These are phyloP conservation scores for Mayamaea pseudoterrestris DNA, from an alignment of 108 stramenopile species.

Conservation along the genomic window DNA sequence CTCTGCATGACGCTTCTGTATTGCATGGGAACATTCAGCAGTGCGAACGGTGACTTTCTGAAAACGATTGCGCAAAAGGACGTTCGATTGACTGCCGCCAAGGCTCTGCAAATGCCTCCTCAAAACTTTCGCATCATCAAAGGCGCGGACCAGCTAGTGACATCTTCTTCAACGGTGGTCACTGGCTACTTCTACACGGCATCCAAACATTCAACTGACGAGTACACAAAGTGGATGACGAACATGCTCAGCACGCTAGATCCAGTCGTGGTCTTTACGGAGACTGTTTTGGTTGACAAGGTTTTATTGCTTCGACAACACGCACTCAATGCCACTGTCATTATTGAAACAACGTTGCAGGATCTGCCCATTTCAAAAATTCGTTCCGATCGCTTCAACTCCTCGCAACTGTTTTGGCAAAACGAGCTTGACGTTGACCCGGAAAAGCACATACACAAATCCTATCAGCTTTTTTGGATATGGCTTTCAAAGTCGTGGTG, in stretches of 20 bases:
- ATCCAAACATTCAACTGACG: constrained; percentile 28
- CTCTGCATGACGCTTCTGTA: no score
- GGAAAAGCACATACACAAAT: constrained; percentile 33
- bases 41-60: no score
- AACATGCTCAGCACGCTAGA: constrained; percentile 52
- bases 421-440: constrained; percentile 42
- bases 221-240: constrained; percentile 51
- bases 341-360: constrained; percentile 28
- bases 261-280: constrained; percentile 55
- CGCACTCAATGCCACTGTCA: constrained; percentile 28
- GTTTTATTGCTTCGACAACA: constrained; percentile 33
- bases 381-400: constrained; percentile 4
- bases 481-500: constrained; percentile 55
- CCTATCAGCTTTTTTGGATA: constrained; percentile 61
- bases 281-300: constrained; percentile 25
- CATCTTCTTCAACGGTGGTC: no score
- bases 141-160: no score
- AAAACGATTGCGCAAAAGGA: no score
- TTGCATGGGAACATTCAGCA: no score
- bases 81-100: no score
- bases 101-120: no score
- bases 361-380: constrained; percentile 28
- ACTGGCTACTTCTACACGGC: constrained; percentile 40
- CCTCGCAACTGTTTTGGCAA: constrained; percentile 28
- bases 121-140: no score